phyloP scores from a whole-genome alignment of 352 stramenopile species.

The Phytophthora pistaciae region DNA sequence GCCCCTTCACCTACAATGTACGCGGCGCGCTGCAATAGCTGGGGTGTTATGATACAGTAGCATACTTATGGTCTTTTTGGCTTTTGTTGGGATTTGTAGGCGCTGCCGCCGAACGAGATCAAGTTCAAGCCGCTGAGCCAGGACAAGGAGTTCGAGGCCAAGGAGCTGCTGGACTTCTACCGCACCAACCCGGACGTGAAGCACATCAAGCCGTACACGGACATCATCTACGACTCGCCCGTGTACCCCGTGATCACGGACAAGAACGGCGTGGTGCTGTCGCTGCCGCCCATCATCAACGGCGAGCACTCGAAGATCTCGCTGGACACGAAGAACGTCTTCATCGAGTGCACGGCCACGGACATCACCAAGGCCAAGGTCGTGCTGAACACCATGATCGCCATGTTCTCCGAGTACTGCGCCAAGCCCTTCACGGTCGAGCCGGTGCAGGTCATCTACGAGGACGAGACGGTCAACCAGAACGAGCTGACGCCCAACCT shows the following conservation, averaged over 20 bases:
- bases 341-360: slow-evolving; percentile 99
- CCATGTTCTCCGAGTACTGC: slow-evolving; percentile 99
- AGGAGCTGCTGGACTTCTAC: slow-evolving; percentile 97
- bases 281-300: slow-evolving; percentile 99
- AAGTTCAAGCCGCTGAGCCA: slow-evolving; percentile 97
- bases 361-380: slow-evolving; percentile 99
- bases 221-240: slow-evolving; percentile 99
- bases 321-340: slow-evolving; percentile 98
- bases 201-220: slow-evolving; percentile 99
- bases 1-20: slow-evolving; percentile 94
- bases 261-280: slow-evolving; percentile 96
- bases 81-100: slow-evolving; percentile 60
- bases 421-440: slow-evolving; percentile 97
- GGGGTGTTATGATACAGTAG: neutral
- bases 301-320: slow-evolving; percentile 97
- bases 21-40: slow-evolving; percentile 12
- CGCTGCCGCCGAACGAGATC: slow-evolving; percentile 94
- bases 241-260: slow-evolving; percentile 99
- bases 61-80: neutral
- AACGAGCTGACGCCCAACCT: slow-evolving; percentile 94
- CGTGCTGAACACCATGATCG: slow-evolving; percentile 99
- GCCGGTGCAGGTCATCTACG: slow-evolving; percentile 97
- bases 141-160: slow-evolving; percentile 92
- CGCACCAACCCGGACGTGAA: slow-evolving; percentile 95
- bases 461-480: slow-evolving; percentile 76